phyloP scores from a whole-genome alignment of 495 filamentous ascomycete genomes.

The Podospora didyma region DNA sequence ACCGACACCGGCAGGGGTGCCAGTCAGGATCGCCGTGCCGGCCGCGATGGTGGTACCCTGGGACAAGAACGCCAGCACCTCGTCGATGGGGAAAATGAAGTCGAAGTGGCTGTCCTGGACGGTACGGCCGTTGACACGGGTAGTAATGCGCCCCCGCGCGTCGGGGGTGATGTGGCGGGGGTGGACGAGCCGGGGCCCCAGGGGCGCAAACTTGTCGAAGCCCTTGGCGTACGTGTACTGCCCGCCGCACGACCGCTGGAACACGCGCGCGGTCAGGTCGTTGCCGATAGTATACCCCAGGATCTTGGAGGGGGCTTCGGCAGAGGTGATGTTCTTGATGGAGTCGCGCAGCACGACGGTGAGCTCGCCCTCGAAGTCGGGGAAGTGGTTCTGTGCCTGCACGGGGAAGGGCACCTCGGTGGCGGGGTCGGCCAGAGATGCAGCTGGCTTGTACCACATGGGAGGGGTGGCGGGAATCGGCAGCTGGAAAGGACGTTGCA shows the following conservation, averaged over 20 bases:
- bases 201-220: slow-evolving; percentile 36
- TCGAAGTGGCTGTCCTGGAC: slow-evolving; percentile 2
- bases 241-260: slow-evolving; percentile 21
- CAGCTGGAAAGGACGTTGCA: slow-evolving; percentile 3
- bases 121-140: slow-evolving; percentile 1
- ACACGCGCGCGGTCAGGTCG: slow-evolving; percentile 15
- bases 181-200: slow-evolving; percentile 48
- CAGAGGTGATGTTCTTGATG: slow-evolving; percentile 32
- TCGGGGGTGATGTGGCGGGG: slow-evolving; percentile 14
- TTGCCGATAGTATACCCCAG: slow-evolving; percentile 32
- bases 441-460: slow-evolving; percentile 35
- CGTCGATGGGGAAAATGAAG: not conserved
- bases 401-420: slow-evolving; percentile 29
- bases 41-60: slow-evolving; percentile 37
- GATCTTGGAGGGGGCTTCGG: slow-evolving; percentile 28
- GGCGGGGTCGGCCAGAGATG: slow-evolving; percentile 35
- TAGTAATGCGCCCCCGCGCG: not conserved
- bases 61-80: not conserved
- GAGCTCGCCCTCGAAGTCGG: slow-evolving; percentile 42
- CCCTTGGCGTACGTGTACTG: slow-evolving; percentile 32
- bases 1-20: slow-evolving; percentile 38
- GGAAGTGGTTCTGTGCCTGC: slow-evolving; percentile 40
- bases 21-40: slow-evolving; percentile 39
- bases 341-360: slow-evolving; percentile 34
- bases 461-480: slow-evolving; percentile 40